Conservation (phyloP, 2,329 filamentous ascomycete species). For the Exserohilum turcica region DNA sequence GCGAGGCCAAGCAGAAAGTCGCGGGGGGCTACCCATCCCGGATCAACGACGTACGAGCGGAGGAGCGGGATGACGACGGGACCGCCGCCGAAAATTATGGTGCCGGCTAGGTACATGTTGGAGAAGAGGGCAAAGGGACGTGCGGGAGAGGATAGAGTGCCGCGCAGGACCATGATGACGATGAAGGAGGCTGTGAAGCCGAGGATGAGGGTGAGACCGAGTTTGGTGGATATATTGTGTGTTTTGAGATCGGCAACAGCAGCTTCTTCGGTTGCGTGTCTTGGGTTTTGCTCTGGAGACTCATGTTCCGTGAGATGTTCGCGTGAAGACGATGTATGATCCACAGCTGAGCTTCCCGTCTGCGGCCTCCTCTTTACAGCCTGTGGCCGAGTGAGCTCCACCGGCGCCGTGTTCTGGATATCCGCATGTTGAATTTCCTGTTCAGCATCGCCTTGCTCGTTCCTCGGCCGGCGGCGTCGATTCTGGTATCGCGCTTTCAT, state of each 20-base stretch:
- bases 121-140: constrained; percentile 67
- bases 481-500: constrained; percentile 25
- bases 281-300: not conserved
- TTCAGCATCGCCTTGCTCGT: constrained; percentile 27
- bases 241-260: constrained; percentile 28
- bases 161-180: constrained; percentile 58
- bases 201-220: constrained; percentile 46
- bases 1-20: constrained; percentile 76
- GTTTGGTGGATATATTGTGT: constrained; percentile 46
- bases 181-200: constrained; percentile 64
- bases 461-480: constrained; percentile 22
- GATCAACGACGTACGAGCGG: constrained; percentile 60
- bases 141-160: constrained; percentile 46
- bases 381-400: not conserved
- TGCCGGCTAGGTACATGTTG: constrained; percentile 75
- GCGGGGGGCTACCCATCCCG: constrained; percentile 71
- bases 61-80: constrained; percentile 54
- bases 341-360: constrained; percentile 19
- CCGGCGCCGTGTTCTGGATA: not conserved
- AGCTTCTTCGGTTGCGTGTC: not conserved
- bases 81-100: constrained; percentile 57
- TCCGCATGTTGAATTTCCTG: constrained; percentile 12
- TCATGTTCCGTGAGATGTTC: constrained; percentile 38
- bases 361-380: constrained; percentile 26
- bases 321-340: not conserved